Evolutionary conservation across 2,329 filamentous ascomycete species (phyloP).

Genomic region (Fusarium heterosporum): DNA sequence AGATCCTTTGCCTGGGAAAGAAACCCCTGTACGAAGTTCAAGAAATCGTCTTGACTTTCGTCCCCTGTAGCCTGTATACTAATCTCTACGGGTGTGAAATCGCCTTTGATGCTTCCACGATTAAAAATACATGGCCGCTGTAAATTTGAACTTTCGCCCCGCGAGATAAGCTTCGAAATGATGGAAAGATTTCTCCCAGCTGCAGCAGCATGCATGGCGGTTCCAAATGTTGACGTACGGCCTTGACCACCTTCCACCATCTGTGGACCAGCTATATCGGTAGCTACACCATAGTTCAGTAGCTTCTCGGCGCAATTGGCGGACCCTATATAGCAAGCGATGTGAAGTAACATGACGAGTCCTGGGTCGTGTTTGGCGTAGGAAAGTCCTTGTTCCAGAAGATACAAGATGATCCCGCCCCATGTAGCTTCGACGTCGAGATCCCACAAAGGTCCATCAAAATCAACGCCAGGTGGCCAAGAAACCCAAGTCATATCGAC

Average conservation of each 20-base stretch:
- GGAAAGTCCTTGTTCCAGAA: not conserved
- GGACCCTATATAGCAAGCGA: not conserved
- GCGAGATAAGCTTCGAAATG: not conserved
- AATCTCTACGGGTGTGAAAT: not conserved
- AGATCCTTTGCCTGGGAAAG: not conserved
- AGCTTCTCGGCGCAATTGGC: not conserved
- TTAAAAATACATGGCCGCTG: not conserved
- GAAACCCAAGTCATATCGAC: conserved; percentile 18
- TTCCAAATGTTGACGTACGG: not conserved
- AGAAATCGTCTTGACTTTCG: not conserved
- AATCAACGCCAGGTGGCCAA: conserved; percentile 16
- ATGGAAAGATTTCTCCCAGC: not conserved
- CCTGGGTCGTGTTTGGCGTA: not conserved
- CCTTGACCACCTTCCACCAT: conserved; percentile 17
- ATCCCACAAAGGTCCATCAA: not conserved
- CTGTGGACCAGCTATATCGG: not conserved
- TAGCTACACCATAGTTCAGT: not conserved
- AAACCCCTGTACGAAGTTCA: not conserved
- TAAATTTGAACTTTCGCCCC: not conserved
- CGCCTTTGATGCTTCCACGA: accelerated
- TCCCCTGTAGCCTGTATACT: not conserved
- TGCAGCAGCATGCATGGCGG: conserved; percentile 24
- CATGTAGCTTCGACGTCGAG: conserved; percentile 5
- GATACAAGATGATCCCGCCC: conserved; percentile 4
- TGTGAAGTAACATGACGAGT: conserved; percentile 22